A percentile compares a stretch with the other conserved stretches of the same genome.
These are phyloP conservation scores for Maudiozyma humilis DNA, from an alignment of 1,139 yeast genomes.

Conservation along the genomic window DNA sequence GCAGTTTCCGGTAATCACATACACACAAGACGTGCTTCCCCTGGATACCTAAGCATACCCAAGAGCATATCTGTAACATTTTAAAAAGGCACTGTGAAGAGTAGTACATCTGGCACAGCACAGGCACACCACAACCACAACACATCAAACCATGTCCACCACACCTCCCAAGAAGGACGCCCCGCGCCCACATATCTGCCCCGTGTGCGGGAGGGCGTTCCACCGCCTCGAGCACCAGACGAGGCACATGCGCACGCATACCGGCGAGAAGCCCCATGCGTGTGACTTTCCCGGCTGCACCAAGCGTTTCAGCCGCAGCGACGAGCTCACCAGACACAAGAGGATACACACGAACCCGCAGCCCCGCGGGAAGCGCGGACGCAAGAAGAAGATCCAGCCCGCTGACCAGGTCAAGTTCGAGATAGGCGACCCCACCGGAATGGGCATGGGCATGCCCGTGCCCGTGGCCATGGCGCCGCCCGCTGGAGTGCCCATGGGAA, in stretches of 20 bases:
- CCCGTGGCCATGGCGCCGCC: not conserved
- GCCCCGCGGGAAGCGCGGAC: conserved; percentile 46
- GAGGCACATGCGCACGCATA: conserved; percentile 62
- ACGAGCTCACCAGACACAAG: conserved; percentile 61
- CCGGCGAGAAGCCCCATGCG: conserved; percentile 68
- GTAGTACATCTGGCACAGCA: no score
- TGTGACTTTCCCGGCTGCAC: conserved; percentile 62
- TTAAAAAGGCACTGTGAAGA: no score
- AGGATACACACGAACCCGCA: conserved; percentile 54
- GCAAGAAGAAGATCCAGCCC: conserved; percentile 32
- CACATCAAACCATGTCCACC: not conserved
- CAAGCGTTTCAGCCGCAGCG: conserved; percentile 59
- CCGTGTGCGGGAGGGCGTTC: conserved; percentile 54
- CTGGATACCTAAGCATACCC: not conserved
- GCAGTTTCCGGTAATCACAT: not conserved
- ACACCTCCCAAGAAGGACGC: conserved; percentile 17
- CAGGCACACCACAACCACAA: no score
- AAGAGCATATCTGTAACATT: not conserved
- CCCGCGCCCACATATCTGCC: conserved; percentile 48
- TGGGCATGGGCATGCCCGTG: not conserved
- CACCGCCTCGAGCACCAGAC: conserved; percentile 62
- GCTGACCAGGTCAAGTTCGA: conserved; percentile 8
- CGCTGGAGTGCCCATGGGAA: not conserved
- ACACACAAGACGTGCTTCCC: not conserved
- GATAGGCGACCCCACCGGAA: conserved; percentile 11